Evolutionary conservation across 2,329 filamentous ascomycete species (phyloP).

Genomic region (Sarocladiaceae sp.): DNA sequence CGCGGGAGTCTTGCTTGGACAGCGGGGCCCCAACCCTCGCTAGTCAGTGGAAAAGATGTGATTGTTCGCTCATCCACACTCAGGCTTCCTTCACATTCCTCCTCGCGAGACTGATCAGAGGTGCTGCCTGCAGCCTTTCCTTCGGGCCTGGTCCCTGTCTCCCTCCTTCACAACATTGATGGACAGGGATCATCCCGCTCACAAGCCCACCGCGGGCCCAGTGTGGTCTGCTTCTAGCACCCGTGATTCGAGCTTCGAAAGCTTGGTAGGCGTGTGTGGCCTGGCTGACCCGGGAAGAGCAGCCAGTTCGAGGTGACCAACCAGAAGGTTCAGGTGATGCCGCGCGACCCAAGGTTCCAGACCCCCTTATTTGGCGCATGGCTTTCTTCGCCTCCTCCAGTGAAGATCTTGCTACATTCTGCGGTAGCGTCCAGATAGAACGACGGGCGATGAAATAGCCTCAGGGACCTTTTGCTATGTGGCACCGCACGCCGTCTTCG

Average conservation of each 20-base stretch:
- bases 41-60: neutral
- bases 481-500: too few relatives aligned
- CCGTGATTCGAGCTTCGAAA: neutral
- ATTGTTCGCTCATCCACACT: neutral
- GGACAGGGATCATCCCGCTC: slow-evolving; percentile 6
- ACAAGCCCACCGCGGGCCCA: neutral
- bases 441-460: too few relatives aligned
- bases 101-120: neutral
- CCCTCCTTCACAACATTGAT: neutral
- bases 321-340: neutral
- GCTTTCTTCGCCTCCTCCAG: neutral
- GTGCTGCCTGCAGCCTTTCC: neutral
- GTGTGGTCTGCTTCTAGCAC: neutral
- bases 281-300: neutral
- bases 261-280: neutral
- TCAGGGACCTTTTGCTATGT: neutral
- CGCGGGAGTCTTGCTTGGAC: neutral
- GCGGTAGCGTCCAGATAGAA: too few relatives aligned
- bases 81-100: neutral
- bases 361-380: neutral
- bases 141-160: slow-evolving; percentile 1
- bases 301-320: neutral
- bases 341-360: neutral
- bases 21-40: too few relatives aligned
- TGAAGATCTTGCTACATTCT: too few relatives aligned